Evolutionary conservation across 75 land plant species (phyloP).

Genomic region (Cunninghamia lanceolata): DNA sequence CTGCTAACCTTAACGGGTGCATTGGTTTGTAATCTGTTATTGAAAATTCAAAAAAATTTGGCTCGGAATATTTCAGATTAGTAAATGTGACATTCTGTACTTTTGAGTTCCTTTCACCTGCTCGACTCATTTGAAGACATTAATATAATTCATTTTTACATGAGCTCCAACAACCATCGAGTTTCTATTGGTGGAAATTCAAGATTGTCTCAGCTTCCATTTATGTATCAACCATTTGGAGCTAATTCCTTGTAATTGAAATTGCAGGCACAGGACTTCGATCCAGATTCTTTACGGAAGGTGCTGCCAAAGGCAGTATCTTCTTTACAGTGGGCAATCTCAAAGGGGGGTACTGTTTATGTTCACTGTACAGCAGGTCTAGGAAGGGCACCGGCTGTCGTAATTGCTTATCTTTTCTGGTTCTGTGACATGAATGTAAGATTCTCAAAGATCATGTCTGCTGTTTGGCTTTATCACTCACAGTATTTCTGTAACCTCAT

Average conservation of each 20-base stretch:
- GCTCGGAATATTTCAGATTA: no score
- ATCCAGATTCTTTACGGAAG: constrained; percentile 69
- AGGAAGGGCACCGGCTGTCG: constrained; percentile 90
- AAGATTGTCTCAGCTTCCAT: background rate
- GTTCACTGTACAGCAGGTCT: constrained; percentile 94
- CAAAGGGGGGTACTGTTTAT: constrained; percentile 69
- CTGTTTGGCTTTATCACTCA: constrained; percentile 11
- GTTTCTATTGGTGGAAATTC: background rate
- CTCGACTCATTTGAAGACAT: background rate
- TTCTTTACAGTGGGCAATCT: constrained; percentile 65
- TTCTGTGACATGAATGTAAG: constrained; percentile 83
- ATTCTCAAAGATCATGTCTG: background rate
- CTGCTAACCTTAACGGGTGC: no score
- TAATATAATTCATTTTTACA: background rate
- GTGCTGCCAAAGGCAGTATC: constrained; percentile 81
- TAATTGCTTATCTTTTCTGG: constrained; percentile 90
- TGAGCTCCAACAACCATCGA: no score
- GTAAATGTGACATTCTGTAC: no score
- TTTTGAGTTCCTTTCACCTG: background rate
- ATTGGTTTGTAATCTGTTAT: no score
- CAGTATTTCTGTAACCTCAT: background rate
- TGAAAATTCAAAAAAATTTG: no score
- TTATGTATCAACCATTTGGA: background rate
- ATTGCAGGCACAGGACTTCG: constrained; percentile 78
- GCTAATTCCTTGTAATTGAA: background rate